A percentile compares a stretch with the other conserved stretches of the same genome.
Conservation (phyloP, 2,329 filamentous ascomycete species). For the Hymenoscyphus scutula region DNA sequence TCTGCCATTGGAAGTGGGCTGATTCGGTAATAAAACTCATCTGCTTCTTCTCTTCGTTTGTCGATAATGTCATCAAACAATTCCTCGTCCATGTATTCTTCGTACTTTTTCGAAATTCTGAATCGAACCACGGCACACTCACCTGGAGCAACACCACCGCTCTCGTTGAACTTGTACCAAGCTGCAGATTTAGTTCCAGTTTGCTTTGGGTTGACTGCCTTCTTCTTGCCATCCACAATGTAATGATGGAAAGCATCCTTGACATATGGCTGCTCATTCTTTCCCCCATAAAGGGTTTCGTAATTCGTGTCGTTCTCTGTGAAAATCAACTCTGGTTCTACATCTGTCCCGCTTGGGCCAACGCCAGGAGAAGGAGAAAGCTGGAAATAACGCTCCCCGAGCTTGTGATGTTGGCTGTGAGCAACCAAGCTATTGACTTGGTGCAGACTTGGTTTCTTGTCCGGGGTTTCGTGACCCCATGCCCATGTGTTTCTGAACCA, state of each 20-base stretch:
- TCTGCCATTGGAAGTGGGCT: slow-evolving; percentile 92
- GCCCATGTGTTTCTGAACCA: slow-evolving; percentile 99
- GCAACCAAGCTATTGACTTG: slow-evolving; percentile 64
- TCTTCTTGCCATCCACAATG: slow-evolving; percentile 79
- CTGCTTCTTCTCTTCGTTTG: slow-evolving; percentile 80
- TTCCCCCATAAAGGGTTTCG: slow-evolving; percentile 68
- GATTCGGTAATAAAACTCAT: slow-evolving; percentile 93
- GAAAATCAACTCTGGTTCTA: slow-evolving; percentile 82
- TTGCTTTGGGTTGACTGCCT: slow-evolving; percentile 74
- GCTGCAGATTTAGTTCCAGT: slow-evolving; percentile 86
- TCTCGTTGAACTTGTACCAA: slow-evolving; percentile 91
- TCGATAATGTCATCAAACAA: slow-evolving; percentile 89
- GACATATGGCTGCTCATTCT: slow-evolving; percentile 81
- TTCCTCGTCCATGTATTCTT: slow-evolving; percentile 86
- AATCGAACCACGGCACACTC: slow-evolving; percentile 96
- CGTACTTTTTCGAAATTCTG: slow-evolving; percentile 72
- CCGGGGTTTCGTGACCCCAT: slow-evolving; percentile 76
- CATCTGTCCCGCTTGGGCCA: slow-evolving; percentile 74
- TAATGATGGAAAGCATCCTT: slow-evolving; percentile 93
- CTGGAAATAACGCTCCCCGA: slow-evolving; percentile 81
- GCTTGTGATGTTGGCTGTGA: slow-evolving; percentile 73
- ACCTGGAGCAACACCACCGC: slow-evolving; percentile 79
- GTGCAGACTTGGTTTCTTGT: slow-evolving; percentile 77
- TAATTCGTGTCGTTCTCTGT: slow-evolving; percentile 96
- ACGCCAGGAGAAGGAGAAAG: slow-evolving; percentile 88